phyloP scores from a whole-genome alignment of 2,329 filamentous ascomycete genomes.

The Aspergillus luchuensis region DNA sequence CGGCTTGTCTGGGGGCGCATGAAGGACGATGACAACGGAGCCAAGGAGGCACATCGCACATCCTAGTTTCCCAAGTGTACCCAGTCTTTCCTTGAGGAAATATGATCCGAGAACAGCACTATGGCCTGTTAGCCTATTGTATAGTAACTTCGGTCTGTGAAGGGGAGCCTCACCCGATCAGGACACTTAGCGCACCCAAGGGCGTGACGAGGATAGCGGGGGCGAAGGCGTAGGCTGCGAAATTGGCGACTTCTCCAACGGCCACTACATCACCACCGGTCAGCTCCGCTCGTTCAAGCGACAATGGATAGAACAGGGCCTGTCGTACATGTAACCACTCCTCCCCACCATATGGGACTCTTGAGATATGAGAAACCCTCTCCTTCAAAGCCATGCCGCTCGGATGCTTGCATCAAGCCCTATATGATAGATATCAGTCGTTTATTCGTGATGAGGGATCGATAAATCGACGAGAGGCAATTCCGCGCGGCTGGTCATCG shows the following conservation, averaged over 20 bases:
- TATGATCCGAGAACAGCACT: constrained; percentile 91
- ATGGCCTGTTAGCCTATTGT: constrained; percentile 24
- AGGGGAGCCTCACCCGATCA: constrained; percentile 67
- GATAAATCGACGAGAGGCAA: constrained; percentile 13
- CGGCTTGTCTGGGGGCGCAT: constrained; percentile 91
- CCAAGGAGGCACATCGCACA: constrained; percentile 96
- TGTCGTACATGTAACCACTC: constrained; percentile 78
- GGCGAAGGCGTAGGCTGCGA: constrained; percentile 96
- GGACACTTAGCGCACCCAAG: constrained; percentile 85
- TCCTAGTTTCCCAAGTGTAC: constrained; percentile 87
- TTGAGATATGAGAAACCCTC: constrained; percentile 93
- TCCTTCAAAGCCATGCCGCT: constrained; percentile 92
- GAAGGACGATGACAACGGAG: constrained; percentile 94
- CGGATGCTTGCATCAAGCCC: constrained; percentile 87
- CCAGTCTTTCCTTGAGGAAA: constrained; percentile 86
- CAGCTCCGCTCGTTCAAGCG: constrained; percentile 13
- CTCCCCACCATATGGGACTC: constrained; percentile 97
- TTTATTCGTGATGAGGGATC: constrained; percentile 5
- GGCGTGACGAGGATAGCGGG: constrained; percentile 98
- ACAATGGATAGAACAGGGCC: constrained; percentile 15
- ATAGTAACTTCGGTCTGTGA: constrained; percentile 1
- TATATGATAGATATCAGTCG: constrained; percentile 41
- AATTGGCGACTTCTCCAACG: constrained; percentile 92
- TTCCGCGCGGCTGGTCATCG: constrained; percentile 7
- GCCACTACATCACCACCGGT: constrained; percentile 64